Base-by-base conservation (phyloP, 352 stramenopile genomes). In the Aphanomyces stellatus region DNA sequence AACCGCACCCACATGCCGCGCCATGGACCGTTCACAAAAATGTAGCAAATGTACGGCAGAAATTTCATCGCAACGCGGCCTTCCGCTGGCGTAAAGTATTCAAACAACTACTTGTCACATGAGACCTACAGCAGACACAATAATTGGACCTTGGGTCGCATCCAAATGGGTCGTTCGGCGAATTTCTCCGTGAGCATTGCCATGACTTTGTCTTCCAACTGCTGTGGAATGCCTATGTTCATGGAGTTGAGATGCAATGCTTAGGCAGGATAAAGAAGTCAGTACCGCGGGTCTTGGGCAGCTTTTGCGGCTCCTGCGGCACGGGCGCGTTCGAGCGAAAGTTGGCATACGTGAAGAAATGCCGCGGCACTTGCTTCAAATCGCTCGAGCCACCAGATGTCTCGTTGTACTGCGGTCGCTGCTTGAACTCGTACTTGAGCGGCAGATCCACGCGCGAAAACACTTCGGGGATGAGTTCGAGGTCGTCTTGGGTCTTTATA, bases 371-470 rank as follows among this genome's bases (percentile, higher is more conserved):
- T 67, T 67, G 43, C 8, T 56, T 57, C 74, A 88, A 88, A 19
- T 80, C 87, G 48, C 65, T 88, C n/a, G 81, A 86, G 37, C 75
- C 65, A 61, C 88, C 88, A 13, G 5, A 24, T 73, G 88, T 89
- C 43, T 74, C 73, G 19, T 90, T 79, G 72, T 91, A 93, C 6
- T 81, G 79, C 2, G 80, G 85, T 33, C 78, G 77, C 64, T 91
- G 85, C 5, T 82, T 76, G 74, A 93, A 93, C 69, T 93, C 82
- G 69, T 93, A 93, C 71, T 89, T 89, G 51, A 90, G 75, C 35
- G 85, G 82, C 30, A 91, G 69, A 51, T 93, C 85, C 8, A 93
- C 81, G 63, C 90, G 90, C 4, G 85, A 93, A 64, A 93, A 93
- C 19, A 93, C 81, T 61, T 91, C 82, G 1, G 85, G 85, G 37